Evolutionary conservation across 306 rosid species (phyloP).

Genomic region (Cucurbita maxima): DNA sequence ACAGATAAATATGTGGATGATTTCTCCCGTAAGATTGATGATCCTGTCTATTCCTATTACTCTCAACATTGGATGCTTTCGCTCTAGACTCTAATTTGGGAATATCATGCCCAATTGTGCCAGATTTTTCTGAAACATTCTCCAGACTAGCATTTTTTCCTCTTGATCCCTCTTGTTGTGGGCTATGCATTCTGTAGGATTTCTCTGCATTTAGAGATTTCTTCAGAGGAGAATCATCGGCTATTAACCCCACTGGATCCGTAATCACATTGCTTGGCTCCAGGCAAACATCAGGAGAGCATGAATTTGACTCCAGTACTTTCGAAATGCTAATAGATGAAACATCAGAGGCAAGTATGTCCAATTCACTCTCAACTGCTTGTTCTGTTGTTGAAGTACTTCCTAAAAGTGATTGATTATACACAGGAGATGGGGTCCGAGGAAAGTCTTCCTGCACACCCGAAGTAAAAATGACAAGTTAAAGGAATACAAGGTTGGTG

Average conservation of each 20-base stretch:
- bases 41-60: slow-evolving; percentile 14
- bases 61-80: slow-evolving; percentile 13
- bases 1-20: slow-evolving; percentile 15
- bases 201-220: slow-evolving; percentile 12
- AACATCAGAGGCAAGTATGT: slow-evolving; percentile 13
- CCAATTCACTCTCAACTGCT: slow-evolving; percentile 24
- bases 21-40: slow-evolving; percentile 10
- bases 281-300: slow-evolving; percentile 5
- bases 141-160: slow-evolving; percentile 12
- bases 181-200: slow-evolving; percentile 13
- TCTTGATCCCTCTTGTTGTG: slow-evolving; percentile 11
- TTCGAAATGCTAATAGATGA: slow-evolving; percentile 22
- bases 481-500: background rate
- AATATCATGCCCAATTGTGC: slow-evolving; percentile 10
- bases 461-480: background rate
- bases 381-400: slow-evolving; percentile 30
- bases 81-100: slow-evolving; percentile 14
- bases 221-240: slow-evolving; percentile 3
- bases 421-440: slow-evolving; percentile 52
- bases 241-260: slow-evolving; percentile 9
- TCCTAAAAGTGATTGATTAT: slow-evolving; percentile 30
- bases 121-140: slow-evolving; percentile 12
- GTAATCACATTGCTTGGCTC: slow-evolving; percentile 12
- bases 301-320: slow-evolving; percentile 17
- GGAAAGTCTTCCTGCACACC: slow-evolving; percentile 44